Percentiles rank a stretch among this genome's conserved stretches.
phyloP scores from a whole-genome alignment of 208 protist genomes.

The Strigomonas galati region DNA sequence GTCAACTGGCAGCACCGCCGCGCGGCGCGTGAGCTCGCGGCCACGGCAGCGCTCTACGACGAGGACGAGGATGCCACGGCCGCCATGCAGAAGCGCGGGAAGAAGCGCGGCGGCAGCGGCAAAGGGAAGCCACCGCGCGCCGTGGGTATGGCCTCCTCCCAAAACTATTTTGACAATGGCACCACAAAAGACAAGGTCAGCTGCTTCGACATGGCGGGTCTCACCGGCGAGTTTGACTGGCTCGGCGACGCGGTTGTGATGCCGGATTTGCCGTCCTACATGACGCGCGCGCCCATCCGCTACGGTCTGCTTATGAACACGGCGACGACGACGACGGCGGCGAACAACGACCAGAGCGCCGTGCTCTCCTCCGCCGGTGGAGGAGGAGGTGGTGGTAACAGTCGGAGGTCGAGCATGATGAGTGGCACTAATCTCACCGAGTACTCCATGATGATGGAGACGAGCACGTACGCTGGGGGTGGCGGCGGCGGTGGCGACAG shows the following conservation, averaged over 20 bases:
- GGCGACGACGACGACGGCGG: background rate
- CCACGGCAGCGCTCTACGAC: background rate
- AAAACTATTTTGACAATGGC: background rate
- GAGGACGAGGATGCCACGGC: background rate
- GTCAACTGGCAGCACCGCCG: conserved; percentile 14
- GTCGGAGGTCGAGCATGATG: background rate
- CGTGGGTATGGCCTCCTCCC: no score
- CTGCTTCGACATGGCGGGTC: conserved; percentile 12
- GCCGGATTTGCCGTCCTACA: conserved; percentile 7
- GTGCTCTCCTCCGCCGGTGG: background rate
- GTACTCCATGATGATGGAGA: background rate
- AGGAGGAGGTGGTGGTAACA: conserved; percentile 3
- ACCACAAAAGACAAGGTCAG: conserved; percentile 5
- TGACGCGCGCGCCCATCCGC: conserved; percentile 1
- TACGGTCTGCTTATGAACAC: background rate
- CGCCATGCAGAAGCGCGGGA: background rate
- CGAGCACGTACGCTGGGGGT: background rate
- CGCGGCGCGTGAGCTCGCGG: background rate
- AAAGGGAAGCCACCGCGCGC: background rate
- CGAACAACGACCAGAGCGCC: background rate
- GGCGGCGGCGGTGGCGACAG: background rate
- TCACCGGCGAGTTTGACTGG: conserved; percentile 12
- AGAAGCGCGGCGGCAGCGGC: background rate
- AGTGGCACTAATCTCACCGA: background rate
- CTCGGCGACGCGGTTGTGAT: conserved; percentile 3